Evolutionary conservation across 2,329 filamentous ascomycete species (phyloP).

Genomic region (Colletotrichum phormii): DNA sequence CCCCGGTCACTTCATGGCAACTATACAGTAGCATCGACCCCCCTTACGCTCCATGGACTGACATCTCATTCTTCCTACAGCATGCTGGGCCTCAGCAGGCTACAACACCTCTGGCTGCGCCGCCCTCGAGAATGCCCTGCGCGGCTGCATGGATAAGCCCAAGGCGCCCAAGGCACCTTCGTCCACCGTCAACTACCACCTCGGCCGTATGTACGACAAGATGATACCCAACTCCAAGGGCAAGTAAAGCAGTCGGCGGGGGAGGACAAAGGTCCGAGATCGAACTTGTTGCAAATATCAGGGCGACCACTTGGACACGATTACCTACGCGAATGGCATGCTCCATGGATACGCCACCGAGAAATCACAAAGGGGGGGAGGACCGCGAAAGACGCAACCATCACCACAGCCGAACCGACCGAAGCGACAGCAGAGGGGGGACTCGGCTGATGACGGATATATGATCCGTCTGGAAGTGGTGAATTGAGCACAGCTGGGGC

Average conservation of each 20-base stretch:
- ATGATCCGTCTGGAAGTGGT: not conserved
- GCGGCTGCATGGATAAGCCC: constrained; percentile 83
- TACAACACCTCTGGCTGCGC: constrained; percentile 72
- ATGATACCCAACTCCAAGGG: constrained; percentile 24
- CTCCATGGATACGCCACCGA: no score
- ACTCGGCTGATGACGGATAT: not conserved
- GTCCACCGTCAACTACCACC: constrained; percentile 93
- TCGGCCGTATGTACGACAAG: constrained; percentile 77
- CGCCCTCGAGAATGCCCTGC: constrained; percentile 69
- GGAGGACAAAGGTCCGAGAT: no score
- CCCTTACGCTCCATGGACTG: not conserved
- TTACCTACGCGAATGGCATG: not conserved
- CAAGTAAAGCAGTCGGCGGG: constrained; percentile 1
- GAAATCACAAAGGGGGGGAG: no score
- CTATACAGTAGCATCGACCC: not conserved
- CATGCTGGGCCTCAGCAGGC: constrained; percentile 86
- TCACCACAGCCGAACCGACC: not conserved
- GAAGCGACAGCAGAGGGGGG: not conserved
- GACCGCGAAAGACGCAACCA: not conserved
- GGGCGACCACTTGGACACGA: not conserved
- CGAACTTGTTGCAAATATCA: not conserved
- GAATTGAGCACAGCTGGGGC: not conserved
- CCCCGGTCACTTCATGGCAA: not conserved
- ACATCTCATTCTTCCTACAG: constrained; percentile 53
- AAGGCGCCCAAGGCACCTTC: constrained; percentile 60